phyloP scores from a whole-genome alignment of 2,329 filamentous ascomycete species.

The Fusarium graminum region DNA sequence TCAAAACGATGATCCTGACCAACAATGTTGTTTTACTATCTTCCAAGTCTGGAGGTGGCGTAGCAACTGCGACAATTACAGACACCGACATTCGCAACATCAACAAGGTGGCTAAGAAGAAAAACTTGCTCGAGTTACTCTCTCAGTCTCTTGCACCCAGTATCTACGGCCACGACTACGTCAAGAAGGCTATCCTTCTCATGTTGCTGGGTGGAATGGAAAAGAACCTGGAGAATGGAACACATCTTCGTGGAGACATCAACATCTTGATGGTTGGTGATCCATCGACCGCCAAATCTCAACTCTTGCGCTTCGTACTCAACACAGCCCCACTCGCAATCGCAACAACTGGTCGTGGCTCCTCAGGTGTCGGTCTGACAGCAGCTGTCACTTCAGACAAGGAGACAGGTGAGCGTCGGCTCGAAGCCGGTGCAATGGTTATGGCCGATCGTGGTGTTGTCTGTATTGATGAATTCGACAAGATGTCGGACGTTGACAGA shows the following conservation, averaged over 20 bases:
- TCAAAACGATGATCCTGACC: constrained; percentile 92
- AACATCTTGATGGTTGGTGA: constrained; percentile 99
- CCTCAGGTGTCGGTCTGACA: constrained; percentile 96
- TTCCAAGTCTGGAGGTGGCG: constrained; percentile 94
- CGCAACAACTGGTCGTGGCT: constrained; percentile 95
- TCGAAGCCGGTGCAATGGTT: constrained; percentile 99
- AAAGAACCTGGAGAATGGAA: constrained; percentile 98
- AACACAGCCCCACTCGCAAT: constrained; percentile 98
- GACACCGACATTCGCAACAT: constrained; percentile 98
- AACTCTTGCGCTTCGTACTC: constrained; percentile 93
- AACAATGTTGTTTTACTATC: constrained; percentile 96
- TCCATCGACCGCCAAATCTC: constrained; percentile 98
- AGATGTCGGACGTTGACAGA: constrained; percentile 98
- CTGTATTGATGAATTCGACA: constrained; percentile 99
- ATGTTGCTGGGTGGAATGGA: constrained; percentile 97
- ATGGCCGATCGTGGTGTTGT: constrained; percentile 96
- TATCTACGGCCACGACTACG: constrained; percentile 96
- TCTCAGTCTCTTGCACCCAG: constrained; percentile 95
- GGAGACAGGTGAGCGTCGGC: constrained; percentile 92
- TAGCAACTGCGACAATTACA: constrained; percentile 91
- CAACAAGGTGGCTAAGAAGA: constrained; percentile 96
- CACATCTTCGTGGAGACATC: constrained; percentile 97
- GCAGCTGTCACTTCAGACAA: constrained; percentile 97
- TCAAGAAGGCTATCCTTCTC: constrained; percentile 96
- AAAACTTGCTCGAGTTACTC: constrained; percentile 90